Evolutionary conservation across 257 asterid genomes (phyloP).

Genomic region (Solanum verrucosum): DNA sequence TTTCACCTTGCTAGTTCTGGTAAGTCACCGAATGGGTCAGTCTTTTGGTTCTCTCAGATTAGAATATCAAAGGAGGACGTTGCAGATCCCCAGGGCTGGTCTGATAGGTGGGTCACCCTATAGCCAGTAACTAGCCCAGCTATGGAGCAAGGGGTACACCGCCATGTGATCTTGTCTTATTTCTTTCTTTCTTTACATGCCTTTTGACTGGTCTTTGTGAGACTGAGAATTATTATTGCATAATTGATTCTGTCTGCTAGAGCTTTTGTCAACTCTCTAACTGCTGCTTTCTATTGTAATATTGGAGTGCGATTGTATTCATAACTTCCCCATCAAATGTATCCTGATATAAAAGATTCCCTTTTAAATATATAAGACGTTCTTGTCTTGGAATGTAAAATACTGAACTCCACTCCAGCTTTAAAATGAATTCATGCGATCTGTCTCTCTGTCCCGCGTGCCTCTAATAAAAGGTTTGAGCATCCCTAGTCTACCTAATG

Average conservation of each 20-base stretch:
- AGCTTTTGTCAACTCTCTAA: background rate
- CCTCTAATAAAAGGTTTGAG: background rate
- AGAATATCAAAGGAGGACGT: background rate
- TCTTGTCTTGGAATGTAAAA: background rate
- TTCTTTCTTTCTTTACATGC: background rate
- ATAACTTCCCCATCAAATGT: background rate
- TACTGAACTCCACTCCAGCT: background rate
- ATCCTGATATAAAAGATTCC: background rate
- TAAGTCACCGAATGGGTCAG: background rate
- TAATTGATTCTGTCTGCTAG: background rate
- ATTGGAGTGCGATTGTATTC: background rate
- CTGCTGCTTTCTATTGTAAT: background rate
- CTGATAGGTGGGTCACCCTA: background rate
- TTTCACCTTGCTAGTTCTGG: background rate
- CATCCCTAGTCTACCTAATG: background rate
- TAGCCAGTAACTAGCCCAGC: background rate
- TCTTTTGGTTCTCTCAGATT: background rate
- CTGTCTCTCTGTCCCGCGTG: background rate
- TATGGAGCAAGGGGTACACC: background rate
- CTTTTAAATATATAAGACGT: background rate
- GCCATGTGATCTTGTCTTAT: background rate
- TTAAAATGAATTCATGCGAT: background rate
- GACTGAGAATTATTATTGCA: background rate
- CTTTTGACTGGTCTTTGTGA: background rate
- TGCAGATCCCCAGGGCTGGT: background rate